Evolutionary conservation across 306 rosid species (phyloP).

Genomic region (Prunus padus): DNA sequence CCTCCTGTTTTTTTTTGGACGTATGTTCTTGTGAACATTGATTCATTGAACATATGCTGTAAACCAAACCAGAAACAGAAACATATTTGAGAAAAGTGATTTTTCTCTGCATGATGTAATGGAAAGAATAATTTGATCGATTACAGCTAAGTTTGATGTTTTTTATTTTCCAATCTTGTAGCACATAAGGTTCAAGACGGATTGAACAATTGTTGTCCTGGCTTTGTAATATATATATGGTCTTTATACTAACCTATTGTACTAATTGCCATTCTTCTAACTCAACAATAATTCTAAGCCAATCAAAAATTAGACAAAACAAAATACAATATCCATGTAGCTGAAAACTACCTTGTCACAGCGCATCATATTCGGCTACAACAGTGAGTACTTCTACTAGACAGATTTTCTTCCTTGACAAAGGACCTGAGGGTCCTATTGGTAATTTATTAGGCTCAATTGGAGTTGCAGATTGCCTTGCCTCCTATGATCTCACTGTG

Average conservation of each 20-base stretch:
- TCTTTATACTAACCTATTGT: neutral
- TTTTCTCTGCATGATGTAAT: constrained; percentile 14
- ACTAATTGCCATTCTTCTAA: neutral
- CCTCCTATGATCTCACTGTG: too few relatives aligned
- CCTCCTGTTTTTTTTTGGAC: constrained; percentile 15
- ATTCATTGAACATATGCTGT: constrained; percentile 16
- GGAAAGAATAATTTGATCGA: constrained; percentile 16
- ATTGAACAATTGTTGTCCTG: constrained; percentile 3
- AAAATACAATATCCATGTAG: too few relatives aligned
- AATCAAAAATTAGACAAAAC: too few relatives aligned
- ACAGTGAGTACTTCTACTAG: too few relatives aligned
- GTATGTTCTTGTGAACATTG: neutral
- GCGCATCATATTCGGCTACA: too few relatives aligned
- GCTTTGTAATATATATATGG: constrained; percentile 1
- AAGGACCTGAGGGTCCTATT: too few relatives aligned
- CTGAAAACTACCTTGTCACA: too few relatives aligned
- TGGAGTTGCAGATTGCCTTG: too few relatives aligned
- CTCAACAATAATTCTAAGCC: neutral
- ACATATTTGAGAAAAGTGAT: neutral
- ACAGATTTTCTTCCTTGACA: too few relatives aligned
- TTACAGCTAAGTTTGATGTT: neutral
- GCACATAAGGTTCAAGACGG: neutral
- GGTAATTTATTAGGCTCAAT: too few relatives aligned
- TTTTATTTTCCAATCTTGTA: constrained; percentile 15
- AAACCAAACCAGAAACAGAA: constrained; percentile 8